Percentiles rank a stretch among this genome's conserved stretches.
Conservation (phyloP, 2,329 filamentous ascomycete genomes). For the Diaporthe sp. region DNA sequence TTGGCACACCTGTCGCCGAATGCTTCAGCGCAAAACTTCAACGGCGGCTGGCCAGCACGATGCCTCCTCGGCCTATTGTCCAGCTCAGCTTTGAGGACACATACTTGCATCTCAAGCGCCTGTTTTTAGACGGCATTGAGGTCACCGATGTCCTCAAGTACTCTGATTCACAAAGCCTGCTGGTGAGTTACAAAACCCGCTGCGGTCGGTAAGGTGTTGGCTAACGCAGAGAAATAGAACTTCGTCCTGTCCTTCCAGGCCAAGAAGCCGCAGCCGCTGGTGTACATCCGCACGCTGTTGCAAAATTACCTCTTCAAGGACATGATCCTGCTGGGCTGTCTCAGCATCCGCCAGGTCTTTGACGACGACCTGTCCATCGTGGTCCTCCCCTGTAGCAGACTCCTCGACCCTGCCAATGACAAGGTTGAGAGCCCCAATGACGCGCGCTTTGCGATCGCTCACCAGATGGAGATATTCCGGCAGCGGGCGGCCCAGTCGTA, state of each 20-base stretch:
- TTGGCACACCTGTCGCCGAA: conserved; percentile 75
- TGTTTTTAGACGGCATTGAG: conserved; percentile 79
- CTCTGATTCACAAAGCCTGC: conserved; percentile 73
- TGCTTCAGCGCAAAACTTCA: conserved; percentile 93
- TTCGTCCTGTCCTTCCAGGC: conserved; percentile 81
- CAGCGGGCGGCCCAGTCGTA: conserved; percentile 75
- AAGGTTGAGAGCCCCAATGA: conserved; percentile 80
- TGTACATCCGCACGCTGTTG: conserved; percentile 84
- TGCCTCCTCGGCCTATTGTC: conserved; percentile 91
- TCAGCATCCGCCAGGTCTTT: conserved; percentile 79
- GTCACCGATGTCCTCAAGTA: conserved; percentile 76
- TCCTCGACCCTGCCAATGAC: conserved; percentile 81
- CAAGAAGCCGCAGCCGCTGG: conserved; percentile 82
- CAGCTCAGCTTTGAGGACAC: conserved; percentile 79
- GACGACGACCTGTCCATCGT: conserved; percentile 84
- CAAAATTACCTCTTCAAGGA: conserved; percentile 81
- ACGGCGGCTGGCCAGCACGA: conserved; percentile 89
- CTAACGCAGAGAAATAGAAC: conserved; percentile 60
- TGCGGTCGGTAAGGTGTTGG: background rate
- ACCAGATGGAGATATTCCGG: conserved; percentile 77
- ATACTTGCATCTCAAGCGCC: conserved; percentile 72
- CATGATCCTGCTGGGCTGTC: conserved; percentile 74
- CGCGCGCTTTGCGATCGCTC: conserved; percentile 77
- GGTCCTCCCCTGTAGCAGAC: conserved; percentile 75
- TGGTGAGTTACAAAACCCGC: conserved; percentile 59